Evolutionary conservation across 345 rosid species (phyloP).

Genomic region (Xanthoceras sorbifolium): DNA sequence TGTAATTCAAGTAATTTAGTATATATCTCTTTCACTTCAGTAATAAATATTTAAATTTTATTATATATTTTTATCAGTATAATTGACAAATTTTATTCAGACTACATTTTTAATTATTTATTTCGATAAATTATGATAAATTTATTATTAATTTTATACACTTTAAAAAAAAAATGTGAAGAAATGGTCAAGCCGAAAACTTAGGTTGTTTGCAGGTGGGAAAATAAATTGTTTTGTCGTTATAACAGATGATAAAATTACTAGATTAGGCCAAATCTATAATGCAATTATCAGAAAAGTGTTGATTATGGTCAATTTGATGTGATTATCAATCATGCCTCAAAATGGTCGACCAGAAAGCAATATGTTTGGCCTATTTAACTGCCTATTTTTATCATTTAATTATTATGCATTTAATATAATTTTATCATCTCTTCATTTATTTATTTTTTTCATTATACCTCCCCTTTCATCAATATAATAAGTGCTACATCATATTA

Average conservation of each 20-base stretch:
- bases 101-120: too few species aligned
- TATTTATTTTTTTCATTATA: not conserved
- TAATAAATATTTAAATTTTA: too few species aligned
- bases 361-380: not conserved
- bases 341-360: constrained; percentile 7
- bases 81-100: too few species aligned
- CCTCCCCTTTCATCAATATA: too few species aligned
- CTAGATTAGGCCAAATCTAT: not conserved
- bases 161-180: too few species aligned
- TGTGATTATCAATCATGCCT: constrained; percentile 14
- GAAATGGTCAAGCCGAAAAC: too few species aligned
- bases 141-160: too few species aligned
- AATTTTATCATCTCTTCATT: not conserved
- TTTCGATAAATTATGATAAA: too few species aligned
- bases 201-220: constrained; percentile 4
- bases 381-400: not conserved
- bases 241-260: not conserved
- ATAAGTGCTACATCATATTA: too few species aligned
- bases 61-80: too few species aligned
- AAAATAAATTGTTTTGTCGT: not conserved
- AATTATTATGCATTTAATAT: not conserved
- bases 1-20: too few species aligned
- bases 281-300: not conserved
- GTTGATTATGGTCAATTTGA: not conserved
- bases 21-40: too few species aligned